A percentile compares a stretch with the other conserved stretches of the same genome.
These are phyloP conservation scores for Scalesia atractyloides DNA, from an alignment of 129 eudicot genomes.

Conservation along the genomic window DNA sequence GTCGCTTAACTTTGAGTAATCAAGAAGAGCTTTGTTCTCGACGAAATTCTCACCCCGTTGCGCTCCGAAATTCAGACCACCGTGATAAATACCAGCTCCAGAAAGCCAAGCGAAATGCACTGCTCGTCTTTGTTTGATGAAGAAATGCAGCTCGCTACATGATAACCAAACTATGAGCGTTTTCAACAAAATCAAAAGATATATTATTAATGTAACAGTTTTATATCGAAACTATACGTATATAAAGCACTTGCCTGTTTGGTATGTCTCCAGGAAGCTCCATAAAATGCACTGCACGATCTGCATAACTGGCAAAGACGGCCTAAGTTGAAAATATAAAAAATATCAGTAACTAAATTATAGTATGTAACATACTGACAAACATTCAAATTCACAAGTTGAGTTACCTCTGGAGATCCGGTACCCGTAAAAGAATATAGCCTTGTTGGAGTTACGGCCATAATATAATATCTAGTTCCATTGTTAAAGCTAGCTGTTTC, in stretches of 20 bases:
- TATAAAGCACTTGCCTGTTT: conserved; percentile 59
- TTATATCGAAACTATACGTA: conserved; percentile 6
- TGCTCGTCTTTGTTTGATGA: conserved; percentile 85
- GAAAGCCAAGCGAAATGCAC: conserved; percentile 99
- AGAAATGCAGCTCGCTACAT: conserved; percentile 89
- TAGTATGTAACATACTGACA: not conserved
- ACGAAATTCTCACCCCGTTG: conserved; percentile 93
- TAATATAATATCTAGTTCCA: conserved; percentile 77
- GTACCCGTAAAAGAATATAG: conserved; percentile 90
- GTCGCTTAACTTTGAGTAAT: conserved; percentile 77
- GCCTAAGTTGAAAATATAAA: conserved; percentile 44
- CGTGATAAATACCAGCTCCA: conserved; percentile 97
- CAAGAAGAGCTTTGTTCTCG: conserved; percentile 95
- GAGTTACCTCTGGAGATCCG: conserved; percentile 67
- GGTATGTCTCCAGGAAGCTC: conserved; percentile 97
- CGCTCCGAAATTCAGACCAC: conserved; percentile 92
- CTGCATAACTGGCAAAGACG: conserved; percentile 75
- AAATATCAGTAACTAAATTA: conserved; percentile 5
- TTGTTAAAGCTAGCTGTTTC: conserved; percentile 70
- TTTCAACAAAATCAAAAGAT: conserved; percentile 2
- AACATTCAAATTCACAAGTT: not conserved
- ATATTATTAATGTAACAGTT: not conserved
- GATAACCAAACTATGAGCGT: conserved; percentile 6
- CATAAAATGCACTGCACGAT: conserved; percentile 90
- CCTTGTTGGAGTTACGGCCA: conserved; percentile 94